Evolutionary conservation across 768 basidiomycete genomes (phyloP).

Genomic region (Leccinum obscurum): DNA sequence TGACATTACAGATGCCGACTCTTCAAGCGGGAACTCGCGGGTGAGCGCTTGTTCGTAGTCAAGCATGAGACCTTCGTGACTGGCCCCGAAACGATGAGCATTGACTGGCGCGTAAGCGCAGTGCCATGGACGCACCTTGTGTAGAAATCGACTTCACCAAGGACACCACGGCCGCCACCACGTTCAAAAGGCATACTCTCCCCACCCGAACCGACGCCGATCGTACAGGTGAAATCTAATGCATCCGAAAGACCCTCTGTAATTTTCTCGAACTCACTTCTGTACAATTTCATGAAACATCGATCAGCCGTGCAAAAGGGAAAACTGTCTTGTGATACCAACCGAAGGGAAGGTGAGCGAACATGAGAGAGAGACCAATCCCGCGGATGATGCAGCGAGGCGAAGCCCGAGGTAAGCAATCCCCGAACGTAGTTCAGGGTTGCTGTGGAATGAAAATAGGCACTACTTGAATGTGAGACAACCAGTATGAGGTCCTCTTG

Average conservation of each 20-base stretch:
- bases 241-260: constrained; percentile 85
- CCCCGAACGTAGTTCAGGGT: constrained; percentile 92
- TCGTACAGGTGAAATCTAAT: constrained; percentile 88
- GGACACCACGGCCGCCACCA: constrained; percentile 66
- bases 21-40: constrained; percentile 53
- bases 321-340: constrained; percentile 19
- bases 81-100: constrained; percentile 28
- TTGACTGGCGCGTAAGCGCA: not conserved
- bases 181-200: constrained; percentile 57
- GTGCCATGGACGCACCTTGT: constrained; percentile 58
- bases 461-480: constrained; percentile 45
- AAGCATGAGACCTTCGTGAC: constrained; percentile 92
- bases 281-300: constrained; percentile 28
- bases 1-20: constrained; percentile 13
- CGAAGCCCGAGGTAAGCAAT: constrained; percentile 89
- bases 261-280: constrained; percentile 82
- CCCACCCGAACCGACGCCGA: constrained; percentile 65
- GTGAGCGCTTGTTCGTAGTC: constrained; percentile 93
- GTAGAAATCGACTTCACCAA: constrained; percentile 92
- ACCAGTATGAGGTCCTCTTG: not conserved
- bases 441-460: constrained; percentile 94
- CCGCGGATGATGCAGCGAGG: constrained; percentile 85
- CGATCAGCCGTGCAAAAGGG: constrained; percentile 15
- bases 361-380: constrained; percentile 95
- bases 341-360: constrained; percentile 76